Base-by-base conservation (phyloP, 768 basidiomycete species). In the Astraeus odoratus region DNA sequence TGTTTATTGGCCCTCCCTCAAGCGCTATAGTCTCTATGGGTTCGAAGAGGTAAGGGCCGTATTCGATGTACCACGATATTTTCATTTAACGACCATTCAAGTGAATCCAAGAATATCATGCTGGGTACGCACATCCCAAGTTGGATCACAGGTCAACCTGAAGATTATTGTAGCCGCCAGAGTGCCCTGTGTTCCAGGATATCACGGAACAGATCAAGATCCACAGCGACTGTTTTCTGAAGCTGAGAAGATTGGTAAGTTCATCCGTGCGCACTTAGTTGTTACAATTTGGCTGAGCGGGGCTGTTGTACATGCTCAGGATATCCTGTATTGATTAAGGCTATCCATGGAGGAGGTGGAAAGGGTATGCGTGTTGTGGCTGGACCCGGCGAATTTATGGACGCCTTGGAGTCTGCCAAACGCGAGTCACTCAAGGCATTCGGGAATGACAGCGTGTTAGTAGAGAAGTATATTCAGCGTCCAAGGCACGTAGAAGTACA, bases 21-120 rank as follows among this genome's bases (percentile, higher is more conserved):
- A 76, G 75, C 53, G 92, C 94, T 24, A 97, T 97, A 50, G 67
- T 85, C 12, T 87, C 84, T 56, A 97, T 96, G 94, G 94, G 93
- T 1, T 93, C 89, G 0, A 96, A 97, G 72, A 90, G 91, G 86
- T 88, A 24, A 5, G 67, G 51, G 15, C 38, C 18, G 40, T 24
- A n/a, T n/a, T n/a, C n/a, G 13, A 36, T 16, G 35, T 10, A 6
- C 4, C 23, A 22, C 8, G 31, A 38, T 3, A 16, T n/a, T 36
- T 23, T 8, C 38, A 51, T 30, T 19, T 22, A 8, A 41, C 23
- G 18, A 24, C 39, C 10, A 13, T 29, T 9, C n/a, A 46, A 87
- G 90, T 46, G 91, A 94, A 71, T 93, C 90, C 30, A 97, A 97
- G 70, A 92, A 88, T 48, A 95, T 95, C 57, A 94, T 95, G 92